Base-by-base conservation (phyloP, 2,329 filamentous ascomycete genomes). In the Colletotrichum lupini region DNA sequence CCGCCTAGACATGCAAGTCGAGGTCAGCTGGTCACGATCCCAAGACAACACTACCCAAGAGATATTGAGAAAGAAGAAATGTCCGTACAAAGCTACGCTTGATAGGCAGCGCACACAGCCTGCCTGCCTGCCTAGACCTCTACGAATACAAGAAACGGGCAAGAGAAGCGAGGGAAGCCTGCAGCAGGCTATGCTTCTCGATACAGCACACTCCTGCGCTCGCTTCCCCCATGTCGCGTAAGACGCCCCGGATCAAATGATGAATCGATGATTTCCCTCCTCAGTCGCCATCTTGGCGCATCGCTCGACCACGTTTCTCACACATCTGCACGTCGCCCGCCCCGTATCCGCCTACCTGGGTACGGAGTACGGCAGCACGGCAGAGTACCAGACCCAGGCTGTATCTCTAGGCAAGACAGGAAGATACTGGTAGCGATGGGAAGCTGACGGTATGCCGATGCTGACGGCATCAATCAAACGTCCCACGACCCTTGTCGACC, bases 21-120 rank as follows among this genome's bases (percentile, higher is more conserved):
- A 53, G 65, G 69, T 72, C 69, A 72, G 69, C 69, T 72, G 59
- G 30, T 59, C 65, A 35, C 59, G 46, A 52, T 19, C 26, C 32
- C 37, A n/a, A n/a, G 65, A 49, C 53, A 67, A 32, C 32, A 66
- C 59, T 24, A 30, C 42, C 28, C 28, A 49, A 6, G 5, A 49
- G 42, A 46, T 28, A 37, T 8, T n/a, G 57, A 35, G 37, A 32
- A 67, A 7, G 11, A 66, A 58, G 53, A 30, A 37, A 46, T 8
- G 7, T 28, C 37, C 19, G 22, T 24, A 16, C 24, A 16, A 2
- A 0, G 19, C 0, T n/a, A 9, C 19, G 16, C 6, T 9, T 49
- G 5, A 19, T 46, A 49, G 19, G n/a, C 42, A 49, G 42, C 19
- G n/a, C 19, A 49, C 42, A 49, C 42, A 49, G 42, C 42, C 42